Conservation (phyloP, 2,329 filamentous ascomycete species). For the Stachybotrys echinatus region DNA sequence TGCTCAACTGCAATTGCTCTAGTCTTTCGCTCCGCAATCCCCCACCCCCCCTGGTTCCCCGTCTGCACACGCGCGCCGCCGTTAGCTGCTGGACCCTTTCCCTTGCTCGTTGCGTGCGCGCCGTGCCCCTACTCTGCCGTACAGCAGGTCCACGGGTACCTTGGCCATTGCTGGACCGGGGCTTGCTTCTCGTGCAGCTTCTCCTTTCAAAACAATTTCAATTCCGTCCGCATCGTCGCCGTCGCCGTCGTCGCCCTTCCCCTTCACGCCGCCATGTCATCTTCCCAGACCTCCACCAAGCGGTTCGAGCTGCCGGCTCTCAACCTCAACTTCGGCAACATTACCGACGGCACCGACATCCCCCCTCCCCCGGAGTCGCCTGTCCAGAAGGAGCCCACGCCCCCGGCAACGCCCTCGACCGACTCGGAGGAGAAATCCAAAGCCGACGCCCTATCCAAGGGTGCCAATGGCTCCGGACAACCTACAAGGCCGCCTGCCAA, state of each 20-base stretch:
- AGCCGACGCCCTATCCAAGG: conserved; percentile 8
- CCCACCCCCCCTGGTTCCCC: background rate
- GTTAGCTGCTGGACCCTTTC: background rate
- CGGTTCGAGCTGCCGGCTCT: conserved; percentile 54
- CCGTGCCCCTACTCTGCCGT: background rate
- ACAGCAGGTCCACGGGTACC: too few relatives aligned
- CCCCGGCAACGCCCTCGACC: conserved; percentile 29
- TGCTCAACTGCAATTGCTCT: too few relatives aligned
- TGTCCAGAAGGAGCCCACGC: conserved; percentile 40
- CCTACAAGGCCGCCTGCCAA: conserved; percentile 1
- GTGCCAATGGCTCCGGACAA: conserved; percentile 5
- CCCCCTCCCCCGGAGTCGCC: conserved; percentile 54
- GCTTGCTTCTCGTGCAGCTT: background rate
- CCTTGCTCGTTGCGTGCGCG: background rate
- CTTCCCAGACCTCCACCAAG: conserved; percentile 17
- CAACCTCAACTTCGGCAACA: conserved; percentile 52
- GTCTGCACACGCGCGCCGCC: background rate
- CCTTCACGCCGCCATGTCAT: conserved; percentile 9
- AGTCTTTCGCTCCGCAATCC: too few relatives aligned
- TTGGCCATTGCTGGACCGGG: background rate
- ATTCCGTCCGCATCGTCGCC: conserved; percentile 7
- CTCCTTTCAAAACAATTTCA: background rate
- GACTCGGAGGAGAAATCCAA: conserved; percentile 12
- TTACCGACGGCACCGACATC: conserved; percentile 58
- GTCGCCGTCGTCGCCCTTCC: too few relatives aligned